Conservation (phyloP, 2,329 filamentous ascomycete species). For the Cladosporium phlei region DNA sequence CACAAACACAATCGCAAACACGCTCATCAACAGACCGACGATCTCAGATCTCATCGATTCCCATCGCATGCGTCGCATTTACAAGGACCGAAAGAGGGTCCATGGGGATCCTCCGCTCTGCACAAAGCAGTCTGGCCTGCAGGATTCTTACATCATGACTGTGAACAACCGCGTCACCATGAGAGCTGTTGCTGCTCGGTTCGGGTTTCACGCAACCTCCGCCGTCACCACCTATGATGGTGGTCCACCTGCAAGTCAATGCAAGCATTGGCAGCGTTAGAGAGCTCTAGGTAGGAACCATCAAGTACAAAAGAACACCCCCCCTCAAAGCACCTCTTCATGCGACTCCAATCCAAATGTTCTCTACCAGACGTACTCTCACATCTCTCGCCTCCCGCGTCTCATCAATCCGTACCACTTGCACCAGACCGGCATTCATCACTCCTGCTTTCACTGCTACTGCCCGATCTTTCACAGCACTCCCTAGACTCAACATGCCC, state of each 20-base stretch:
- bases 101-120: conserved; percentile 1
- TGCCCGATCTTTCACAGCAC: conserved; percentile 5
- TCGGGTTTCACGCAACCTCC: not conserved
- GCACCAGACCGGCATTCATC: not conserved
- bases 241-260: too few species aligned
- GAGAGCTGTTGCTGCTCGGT: too few species aligned
- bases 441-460: conserved; percentile 18
- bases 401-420: conserved; percentile 4
- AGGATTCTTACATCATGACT: conserved; percentile 13
- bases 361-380: conserved; percentile 6
- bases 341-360: not conserved
- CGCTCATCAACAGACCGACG: not conserved
- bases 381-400: conserved; percentile 10
- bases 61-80: not conserved
- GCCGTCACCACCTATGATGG: too few species aligned
- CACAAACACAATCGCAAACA: not conserved
- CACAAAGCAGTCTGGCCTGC: not conserved
- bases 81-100: conserved; percentile 1
- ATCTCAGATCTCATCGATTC: not conserved
- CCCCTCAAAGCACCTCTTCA: not conserved
- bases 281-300: not conserved
- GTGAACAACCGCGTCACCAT: conserved; percentile 6
- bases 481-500: conserved; percentile 36
- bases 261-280: conserved; percentile 3
- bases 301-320: conserved; percentile 6